These are phyloP conservation scores for Candida suzukii DNA, from an alignment of 805 yeast genomes.

Conservation along the genomic window DNA sequence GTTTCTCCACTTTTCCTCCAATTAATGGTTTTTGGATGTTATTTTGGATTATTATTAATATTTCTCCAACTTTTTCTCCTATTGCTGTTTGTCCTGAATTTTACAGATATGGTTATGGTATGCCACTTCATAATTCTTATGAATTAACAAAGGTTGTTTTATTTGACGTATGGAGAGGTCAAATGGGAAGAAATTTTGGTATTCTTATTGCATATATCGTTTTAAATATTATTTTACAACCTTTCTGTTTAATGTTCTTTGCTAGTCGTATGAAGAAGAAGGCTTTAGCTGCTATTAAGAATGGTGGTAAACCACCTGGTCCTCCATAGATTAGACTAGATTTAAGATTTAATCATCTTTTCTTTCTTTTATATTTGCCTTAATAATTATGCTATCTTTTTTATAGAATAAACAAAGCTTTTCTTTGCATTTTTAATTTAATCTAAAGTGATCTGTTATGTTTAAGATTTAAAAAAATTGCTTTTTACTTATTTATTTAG, in stretches of 20 bases:
- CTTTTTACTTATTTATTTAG: too few relatives aligned
- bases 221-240: conserved; percentile 35
- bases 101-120: conserved; percentile 57
- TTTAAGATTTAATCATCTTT: too few relatives aligned
- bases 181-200: conserved; percentile 55
- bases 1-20: conserved; percentile 54
- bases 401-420: too few relatives aligned
- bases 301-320: too few relatives aligned
- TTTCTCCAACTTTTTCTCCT: conserved; percentile 63
- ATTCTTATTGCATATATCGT: conserved; percentile 58
- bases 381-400: too few relatives aligned
- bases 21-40: conserved; percentile 64
- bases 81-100: conserved; percentile 49
- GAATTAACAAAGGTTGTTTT: conserved; percentile 56
- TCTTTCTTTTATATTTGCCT: too few relatives aligned
- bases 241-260: conserved; percentile 37
- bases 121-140: conserved; percentile 62
- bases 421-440: too few relatives aligned
- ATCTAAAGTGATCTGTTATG: too few relatives aligned
- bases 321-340: too few relatives aligned
- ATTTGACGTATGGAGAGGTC: conserved; percentile 47
- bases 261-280: conserved; percentile 27
- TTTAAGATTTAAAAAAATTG: too few relatives aligned
- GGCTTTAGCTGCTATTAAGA: conserved; percentile 1
- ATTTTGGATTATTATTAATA: conserved; percentile 61